Percentiles rank a stretch among this genome's conserved stretches.
Evolutionary conservation across 148 eudicot species (phyloP).

Genomic region (Limonium bicolor): DNA sequence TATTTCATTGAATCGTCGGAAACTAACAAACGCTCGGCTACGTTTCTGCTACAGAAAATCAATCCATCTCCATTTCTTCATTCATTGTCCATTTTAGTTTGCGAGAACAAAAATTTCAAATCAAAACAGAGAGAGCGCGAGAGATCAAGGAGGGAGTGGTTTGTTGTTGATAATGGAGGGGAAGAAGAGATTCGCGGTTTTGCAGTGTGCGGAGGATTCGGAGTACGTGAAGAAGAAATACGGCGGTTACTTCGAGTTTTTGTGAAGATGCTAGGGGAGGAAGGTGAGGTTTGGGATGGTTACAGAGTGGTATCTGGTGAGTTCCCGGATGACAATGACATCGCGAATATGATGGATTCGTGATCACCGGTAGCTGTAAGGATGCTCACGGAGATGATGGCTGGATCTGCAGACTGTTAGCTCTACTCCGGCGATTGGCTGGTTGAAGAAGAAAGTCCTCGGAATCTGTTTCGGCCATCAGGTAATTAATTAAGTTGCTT

Average conservation of each 20-base stretch:
- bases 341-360: constrained; percentile 63
- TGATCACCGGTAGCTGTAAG: constrained; percentile 82
- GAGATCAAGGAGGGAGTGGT: no score
- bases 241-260: constrained; percentile 82
- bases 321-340: constrained; percentile 43
- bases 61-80: no score
- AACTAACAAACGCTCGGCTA: no score
- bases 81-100: no score
- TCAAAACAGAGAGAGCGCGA: no score
- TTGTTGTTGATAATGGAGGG: no score
- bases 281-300: constrained; percentile 65
- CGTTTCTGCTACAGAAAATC: no score
- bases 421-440: constrained; percentile 35
- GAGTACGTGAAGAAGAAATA: constrained; percentile 71
- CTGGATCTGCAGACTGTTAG: constrained; percentile 53
- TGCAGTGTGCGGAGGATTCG: constrained; percentile 71
- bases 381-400: constrained; percentile 65
- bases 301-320: constrained; percentile 40
- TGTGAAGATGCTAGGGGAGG: constrained; percentile 54
- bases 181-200: constrained; percentile 39
- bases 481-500: no score
- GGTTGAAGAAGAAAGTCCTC: constrained; percentile 58
- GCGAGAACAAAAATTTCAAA: no score
- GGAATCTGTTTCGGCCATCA: constrained; percentile 99
- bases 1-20: no score